phyloP scores from a whole-genome alignment of 1,284 basidiomycete genomes.

The Pyrrhoderma noxium region DNA sequence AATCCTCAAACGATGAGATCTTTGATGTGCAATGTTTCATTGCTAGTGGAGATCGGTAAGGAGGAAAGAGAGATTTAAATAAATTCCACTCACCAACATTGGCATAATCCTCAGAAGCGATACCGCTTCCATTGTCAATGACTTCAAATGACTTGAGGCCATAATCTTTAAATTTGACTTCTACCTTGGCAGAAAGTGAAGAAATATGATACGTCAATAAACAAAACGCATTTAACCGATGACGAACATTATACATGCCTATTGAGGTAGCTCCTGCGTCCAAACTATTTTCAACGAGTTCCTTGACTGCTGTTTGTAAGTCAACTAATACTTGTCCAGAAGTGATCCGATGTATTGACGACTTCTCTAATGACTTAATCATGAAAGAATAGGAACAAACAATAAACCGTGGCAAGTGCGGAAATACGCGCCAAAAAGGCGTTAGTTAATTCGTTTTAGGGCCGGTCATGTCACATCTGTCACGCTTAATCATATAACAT shows the following conservation, averaged over 20 bases:
- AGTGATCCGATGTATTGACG: slow-evolving; percentile 79
- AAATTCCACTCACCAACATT: slow-evolving; percentile 55
- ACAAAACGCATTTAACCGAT: not conserved
- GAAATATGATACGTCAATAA: not conserved
- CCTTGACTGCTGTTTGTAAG: slow-evolving; percentile 90
- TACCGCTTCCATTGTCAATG: slow-evolving; percentile 88
- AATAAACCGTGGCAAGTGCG: not conserved
- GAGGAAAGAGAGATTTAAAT: slow-evolving; percentile 1
- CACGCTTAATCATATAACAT: too few species aligned
- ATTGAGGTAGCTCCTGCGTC: slow-evolving; percentile 88
- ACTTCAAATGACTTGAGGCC: slow-evolving; percentile 87
- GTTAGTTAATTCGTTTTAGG: not conserved
- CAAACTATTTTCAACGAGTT: slow-evolving; percentile 93
- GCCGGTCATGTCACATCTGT: slow-evolving; percentile 1
- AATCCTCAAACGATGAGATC: slow-evolving; percentile 68
- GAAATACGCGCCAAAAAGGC: not conserved
- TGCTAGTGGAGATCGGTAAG: slow-evolving; percentile 35
- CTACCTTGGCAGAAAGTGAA: slow-evolving; percentile 34
- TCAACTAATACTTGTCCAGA: slow-evolving; percentile 95
- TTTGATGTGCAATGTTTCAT: slow-evolving; percentile 96
- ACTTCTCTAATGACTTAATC: slow-evolving; percentile 62
- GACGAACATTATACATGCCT: slow-evolving; percentile 41
- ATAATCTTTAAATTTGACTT: slow-evolving; percentile 86
- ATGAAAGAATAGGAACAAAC: slow-evolving; percentile 12
- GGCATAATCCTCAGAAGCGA: slow-evolving; percentile 70